A percentile compares a stretch with the other conserved stretches of the same genome.
phyloP scores from a whole-genome alignment of 352 stramenopile species.

The Phytophthora agathidicida region DNA sequence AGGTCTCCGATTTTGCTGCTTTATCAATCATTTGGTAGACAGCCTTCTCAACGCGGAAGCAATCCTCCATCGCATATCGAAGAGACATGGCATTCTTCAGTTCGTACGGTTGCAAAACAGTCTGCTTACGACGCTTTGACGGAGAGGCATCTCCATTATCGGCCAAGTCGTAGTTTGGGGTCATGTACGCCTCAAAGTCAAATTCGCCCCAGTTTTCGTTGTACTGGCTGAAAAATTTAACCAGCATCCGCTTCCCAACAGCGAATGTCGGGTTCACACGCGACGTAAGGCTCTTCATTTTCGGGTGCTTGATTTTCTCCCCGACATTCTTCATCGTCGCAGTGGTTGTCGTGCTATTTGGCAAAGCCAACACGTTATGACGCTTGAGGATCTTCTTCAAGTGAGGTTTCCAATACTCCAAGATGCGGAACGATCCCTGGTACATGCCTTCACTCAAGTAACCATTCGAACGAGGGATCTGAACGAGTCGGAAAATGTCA shows the following conservation, averaged over 20 bases:
- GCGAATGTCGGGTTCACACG: conserved; percentile 83
- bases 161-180: conserved; percentile 48
- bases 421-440: conserved; percentile 57
- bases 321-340: not conserved
- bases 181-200: conserved; percentile 69
- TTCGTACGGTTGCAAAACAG: conserved; percentile 49
- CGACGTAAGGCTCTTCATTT: conserved; percentile 69
- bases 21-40: conserved; percentile 65
- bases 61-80: conserved; percentile 79
- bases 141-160: conserved; percentile 10
- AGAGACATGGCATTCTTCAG: conserved; percentile 64
- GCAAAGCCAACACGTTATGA: conserved; percentile 39
- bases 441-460: conserved; percentile 73
- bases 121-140: conserved; percentile 54
- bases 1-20: not conserved
- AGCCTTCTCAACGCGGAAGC: conserved; percentile 64
- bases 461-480: conserved; percentile 60
- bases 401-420: conserved; percentile 63
- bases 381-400: conserved; percentile 65
- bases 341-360: conserved; percentile 5
- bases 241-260: conserved; percentile 55
- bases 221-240: conserved; percentile 89
- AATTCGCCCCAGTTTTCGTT: conserved; percentile 87
- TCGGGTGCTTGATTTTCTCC: conserved; percentile 41
- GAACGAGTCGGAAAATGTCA: conserved; percentile 70